phyloP scores from a whole-genome alignment of 768 basidiomycete species.

The Tulasnella sp. region DNA sequence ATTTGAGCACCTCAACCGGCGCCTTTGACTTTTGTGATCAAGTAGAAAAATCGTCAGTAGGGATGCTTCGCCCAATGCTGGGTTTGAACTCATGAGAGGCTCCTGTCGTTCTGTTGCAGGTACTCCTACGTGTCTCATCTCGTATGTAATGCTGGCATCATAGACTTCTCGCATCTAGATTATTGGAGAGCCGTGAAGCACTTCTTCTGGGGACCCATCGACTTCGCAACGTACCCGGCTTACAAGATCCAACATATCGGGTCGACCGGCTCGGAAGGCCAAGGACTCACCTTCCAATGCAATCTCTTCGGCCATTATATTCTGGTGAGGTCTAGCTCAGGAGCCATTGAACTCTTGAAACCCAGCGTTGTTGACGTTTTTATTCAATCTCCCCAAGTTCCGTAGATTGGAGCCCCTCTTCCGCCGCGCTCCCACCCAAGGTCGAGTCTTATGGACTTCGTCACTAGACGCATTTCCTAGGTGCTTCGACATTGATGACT shows the following conservation, averaged over 20 bases:
- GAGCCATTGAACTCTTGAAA: neutral
- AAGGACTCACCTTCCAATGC: slow-evolving; percentile 77
- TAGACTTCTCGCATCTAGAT: slow-evolving; percentile 44
- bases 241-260: slow-evolving; percentile 50
- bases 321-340: slow-evolving; percentile 42
- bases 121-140: slow-evolving; percentile 74
- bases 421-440: slow-evolving; percentile 25
- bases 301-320: slow-evolving; percentile 75
- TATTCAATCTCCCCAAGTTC: slow-evolving; percentile 21
- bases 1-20: slow-evolving; percentile 49
- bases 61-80: neutral
- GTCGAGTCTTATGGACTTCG: slow-evolving; percentile 70
- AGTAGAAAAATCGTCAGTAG: slow-evolving; percentile 42
- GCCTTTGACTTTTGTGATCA: slow-evolving; percentile 52
- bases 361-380: neutral
- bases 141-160: slow-evolving; percentile 69
- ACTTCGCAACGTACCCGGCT: slow-evolving; percentile 40
- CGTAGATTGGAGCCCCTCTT: slow-evolving; percentile 49
- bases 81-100: too few species aligned
- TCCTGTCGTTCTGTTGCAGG: slow-evolving; percentile 30
- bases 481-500: slow-evolving; percentile 52
- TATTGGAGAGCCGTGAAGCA: slow-evolving; percentile 39
- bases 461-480: slow-evolving; percentile 50
- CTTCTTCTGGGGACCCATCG: slow-evolving; percentile 35
- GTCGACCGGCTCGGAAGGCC: slow-evolving; percentile 50